These are phyloP conservation scores for Prunus mongolica DNA, from an alignment of 306 rosid species.

Conservation along the genomic window DNA sequence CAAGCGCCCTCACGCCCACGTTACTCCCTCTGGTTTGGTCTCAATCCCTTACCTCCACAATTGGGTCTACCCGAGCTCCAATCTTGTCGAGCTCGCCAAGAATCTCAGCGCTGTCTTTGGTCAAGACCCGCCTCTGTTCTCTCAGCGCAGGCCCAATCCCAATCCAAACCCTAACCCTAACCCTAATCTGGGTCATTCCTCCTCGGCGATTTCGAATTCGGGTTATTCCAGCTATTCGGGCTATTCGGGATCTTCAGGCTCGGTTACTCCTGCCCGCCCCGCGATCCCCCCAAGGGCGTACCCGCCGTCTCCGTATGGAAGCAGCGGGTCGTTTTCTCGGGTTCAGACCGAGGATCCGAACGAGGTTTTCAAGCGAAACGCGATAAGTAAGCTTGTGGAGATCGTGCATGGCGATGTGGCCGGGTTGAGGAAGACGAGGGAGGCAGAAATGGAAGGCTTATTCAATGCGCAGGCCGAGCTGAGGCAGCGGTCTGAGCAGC, in stretches of 20 bases:
- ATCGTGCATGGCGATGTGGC: constrained; percentile 52
- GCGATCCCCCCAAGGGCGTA: constrained; percentile 54
- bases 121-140: constrained; percentile 77
- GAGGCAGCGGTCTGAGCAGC: constrained; percentile 59
- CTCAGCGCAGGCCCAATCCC: constrained; percentile 59
- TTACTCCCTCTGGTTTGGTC: constrained; percentile 81
- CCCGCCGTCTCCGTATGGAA: constrained; percentile 80
- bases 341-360: constrained; percentile 59
- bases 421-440: constrained; percentile 55
- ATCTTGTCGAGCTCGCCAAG: constrained; percentile 55
- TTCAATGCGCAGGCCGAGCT: constrained; percentile 56
- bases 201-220: constrained; percentile 8
- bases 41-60: constrained; percentile 60
- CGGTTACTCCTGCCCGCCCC: constrained; percentile 36
- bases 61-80: constrained; percentile 84
- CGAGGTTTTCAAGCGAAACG: constrained; percentile 63
- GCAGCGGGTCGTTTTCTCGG: constrained; percentile 26
- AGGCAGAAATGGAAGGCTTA: constrained; percentile 73
- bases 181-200: constrained; percentile 22
- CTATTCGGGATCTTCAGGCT: neutral
- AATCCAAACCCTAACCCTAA: constrained; percentile 24
- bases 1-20: constrained; percentile 77
- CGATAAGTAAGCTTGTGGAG: constrained; percentile 78
- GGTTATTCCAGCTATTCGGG: constrained; percentile 5
- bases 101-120: constrained; percentile 49